Evolutionary conservation across 495 filamentous ascomycete genomes (phyloP), one percentile per base, ranked within the genome.

Genomic region (Lineolata rhizophorae): DNA sequence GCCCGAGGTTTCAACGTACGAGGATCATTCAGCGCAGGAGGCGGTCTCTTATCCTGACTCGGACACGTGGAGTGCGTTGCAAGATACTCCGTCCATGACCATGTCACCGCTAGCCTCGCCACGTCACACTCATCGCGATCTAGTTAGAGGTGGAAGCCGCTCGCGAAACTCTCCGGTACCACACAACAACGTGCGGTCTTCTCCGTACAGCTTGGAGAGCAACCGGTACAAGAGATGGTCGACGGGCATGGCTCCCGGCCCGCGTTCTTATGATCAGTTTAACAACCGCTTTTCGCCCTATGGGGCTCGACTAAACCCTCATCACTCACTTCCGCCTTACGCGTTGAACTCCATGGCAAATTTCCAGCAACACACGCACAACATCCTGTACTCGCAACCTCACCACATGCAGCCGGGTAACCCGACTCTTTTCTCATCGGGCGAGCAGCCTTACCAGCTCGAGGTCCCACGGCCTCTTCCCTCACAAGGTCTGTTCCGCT

Each of bases 151-250:
- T 35, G 49, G 38, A 5, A 55, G 46, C 29, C 50, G 70, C 20
- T 68, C 67, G 4, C 51, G 65, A 33, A 65, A 68, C 1, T 76
- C 72, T 27, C 69, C 73, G 29, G 73, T 71, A 18, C 67, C 72
- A 35, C 61, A 72, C 32, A 63, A 64, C 29, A 64, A 56, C 28
- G 58, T 71, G 49, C 64, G 73, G 37, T 58, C 69, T 20, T 65
- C 61, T 17, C 71, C 72, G 13, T 76, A 79, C 43, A 63, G 51
- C 14, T 57, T 72, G 34, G 69, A 72, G 20, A 55, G 46, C 24
- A 56, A 57, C 25, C 57, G 70, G 35, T 70, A 62, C 44, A 76
- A 77, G 54, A 55, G 72, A 37, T 78, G 72, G 72, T 76, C 72
- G 15, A 76, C 72, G 9, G 72, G 68, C 14, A 74, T 65, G 12